Evolutionary conservation across 2,329 filamentous ascomycete genomes (phyloP).

Genomic region (Fonsecaea monophora): DNA sequence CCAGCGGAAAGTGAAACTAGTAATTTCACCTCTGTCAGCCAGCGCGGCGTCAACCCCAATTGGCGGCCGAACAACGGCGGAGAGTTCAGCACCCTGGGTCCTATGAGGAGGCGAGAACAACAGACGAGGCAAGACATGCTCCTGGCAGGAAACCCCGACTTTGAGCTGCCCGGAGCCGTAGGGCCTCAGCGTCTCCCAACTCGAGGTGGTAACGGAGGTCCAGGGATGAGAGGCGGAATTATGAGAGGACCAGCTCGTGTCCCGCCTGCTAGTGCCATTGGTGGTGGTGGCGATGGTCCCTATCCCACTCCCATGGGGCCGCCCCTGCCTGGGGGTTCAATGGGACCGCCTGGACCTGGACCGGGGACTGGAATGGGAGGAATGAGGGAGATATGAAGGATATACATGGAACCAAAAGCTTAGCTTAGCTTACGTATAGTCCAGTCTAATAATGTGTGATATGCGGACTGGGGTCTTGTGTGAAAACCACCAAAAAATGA

Average conservation of each 20-base stretch:
- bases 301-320: slow-evolving; percentile 31
- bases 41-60: slow-evolving; percentile 84
- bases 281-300: slow-evolving; percentile 25
- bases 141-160: slow-evolving; percentile 83
- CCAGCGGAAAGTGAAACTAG: slow-evolving; percentile 79
- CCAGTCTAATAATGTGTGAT: slow-evolving; percentile 22
- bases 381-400: slow-evolving; percentile 20
- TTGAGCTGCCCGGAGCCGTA: slow-evolving; percentile 67
- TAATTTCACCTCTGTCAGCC: slow-evolving; percentile 88
- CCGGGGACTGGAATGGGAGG: slow-evolving; percentile 22
- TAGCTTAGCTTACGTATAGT: slow-evolving; percentile 19
- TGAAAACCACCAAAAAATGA: neutral
- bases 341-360: slow-evolving; percentile 16
- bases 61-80: slow-evolving; percentile 69
- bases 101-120: slow-evolving; percentile 54
- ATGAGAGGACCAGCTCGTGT: slow-evolving; percentile 29
- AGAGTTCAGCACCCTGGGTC: slow-evolving; percentile 47
- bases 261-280: slow-evolving; percentile 30
- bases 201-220: slow-evolving; percentile 24
- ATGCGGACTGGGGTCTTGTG: slow-evolving; percentile 3
- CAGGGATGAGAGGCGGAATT: slow-evolving; percentile 30
- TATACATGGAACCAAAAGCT: slow-evolving; percentile 14
- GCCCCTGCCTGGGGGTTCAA: slow-evolving; percentile 4
- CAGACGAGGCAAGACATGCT: slow-evolving; percentile 73
- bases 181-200: slow-evolving; percentile 20